These are phyloP conservation scores for Erodium texanum DNA, from an alignment of 441 rosid genomes.

Conservation along the genomic window DNA sequence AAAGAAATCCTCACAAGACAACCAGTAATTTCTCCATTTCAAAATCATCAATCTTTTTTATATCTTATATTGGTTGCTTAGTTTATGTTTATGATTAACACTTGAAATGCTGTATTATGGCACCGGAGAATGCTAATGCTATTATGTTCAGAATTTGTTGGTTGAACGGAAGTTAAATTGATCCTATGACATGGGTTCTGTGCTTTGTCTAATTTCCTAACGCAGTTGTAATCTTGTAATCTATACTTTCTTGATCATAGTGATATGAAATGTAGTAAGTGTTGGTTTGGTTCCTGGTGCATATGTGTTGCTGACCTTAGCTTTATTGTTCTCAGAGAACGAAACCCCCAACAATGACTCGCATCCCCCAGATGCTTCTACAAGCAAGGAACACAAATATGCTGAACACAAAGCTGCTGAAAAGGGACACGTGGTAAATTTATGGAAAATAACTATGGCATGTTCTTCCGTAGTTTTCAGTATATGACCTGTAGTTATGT, in stretches of 20 bases:
- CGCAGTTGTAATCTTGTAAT: neutral
- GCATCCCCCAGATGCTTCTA: neutral
- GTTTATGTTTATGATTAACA: neutral
- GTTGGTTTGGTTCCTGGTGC: neutral
- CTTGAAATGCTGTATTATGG: neutral
- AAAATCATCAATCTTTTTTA: neutral
- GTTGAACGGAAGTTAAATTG: no score
- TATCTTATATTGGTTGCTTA: neutral
- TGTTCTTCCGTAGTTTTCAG: neutral
- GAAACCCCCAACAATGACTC: neutral
- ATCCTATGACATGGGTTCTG: neutral
- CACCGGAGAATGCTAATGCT: neutral
- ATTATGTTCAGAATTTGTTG: no score
- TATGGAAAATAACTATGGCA: neutral
- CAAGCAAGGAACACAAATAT: neutral
- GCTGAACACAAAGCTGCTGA: constrained; percentile 3
- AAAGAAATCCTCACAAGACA: constrained; percentile 40
- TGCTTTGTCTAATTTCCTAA: neutral
- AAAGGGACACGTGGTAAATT: neutral
- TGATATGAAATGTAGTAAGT: neutral
- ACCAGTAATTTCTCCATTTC: neutral
- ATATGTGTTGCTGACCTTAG: neutral
- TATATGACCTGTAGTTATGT: neutral
- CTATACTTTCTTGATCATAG: neutral
- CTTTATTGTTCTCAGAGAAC: neutral